phyloP scores from a whole-genome alignment of 768 basidiomycete genomes.

The Cystobasidiopsis lactophilus region DNA sequence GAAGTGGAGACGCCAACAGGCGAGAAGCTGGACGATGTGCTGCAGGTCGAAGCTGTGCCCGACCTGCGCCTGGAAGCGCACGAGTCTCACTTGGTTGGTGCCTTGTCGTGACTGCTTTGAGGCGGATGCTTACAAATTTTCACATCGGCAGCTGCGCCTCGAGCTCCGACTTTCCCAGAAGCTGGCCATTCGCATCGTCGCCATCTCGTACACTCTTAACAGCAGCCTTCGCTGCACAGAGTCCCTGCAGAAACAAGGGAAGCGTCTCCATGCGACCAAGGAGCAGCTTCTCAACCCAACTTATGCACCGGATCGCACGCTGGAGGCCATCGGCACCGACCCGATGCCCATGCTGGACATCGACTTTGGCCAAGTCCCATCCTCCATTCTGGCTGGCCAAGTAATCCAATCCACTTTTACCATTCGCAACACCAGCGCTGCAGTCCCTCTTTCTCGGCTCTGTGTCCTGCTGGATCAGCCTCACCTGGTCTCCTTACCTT shows the following conservation, averaged over 20 bases:
- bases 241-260: constrained; percentile 45
- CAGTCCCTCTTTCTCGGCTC: no score
- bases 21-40: no score
- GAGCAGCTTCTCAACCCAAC: constrained; percentile 43
- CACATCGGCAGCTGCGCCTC: constrained; percentile 3
- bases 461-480: no score
- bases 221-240: constrained; percentile 43
- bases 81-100: no score
- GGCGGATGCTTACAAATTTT: not conserved
- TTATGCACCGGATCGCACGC: constrained; percentile 46
- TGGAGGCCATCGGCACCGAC: constrained; percentile 41
- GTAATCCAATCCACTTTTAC: constrained; percentile 23
- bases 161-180: constrained; percentile 4
- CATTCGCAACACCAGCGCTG: constrained; percentile 10
- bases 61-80: constrained; percentile 6
- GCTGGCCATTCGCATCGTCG: constrained; percentile 33
- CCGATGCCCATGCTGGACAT: constrained; percentile 40
- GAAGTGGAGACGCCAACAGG: no score
- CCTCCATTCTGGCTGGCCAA: constrained; percentile 19
- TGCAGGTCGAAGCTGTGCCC: constrained; percentile 42
- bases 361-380: constrained; percentile 13
- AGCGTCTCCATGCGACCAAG: constrained; percentile 50
- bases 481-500: no score
- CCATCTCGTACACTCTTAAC: constrained; percentile 46
- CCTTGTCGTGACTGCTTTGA: no score